A percentile compares a stretch with the other conserved stretches of the same genome.
These are phyloP conservation scores for Escovopsis sp. DNA, from an alignment of 2,329 filamentous ascomycete genomes.

Conservation along the genomic window DNA sequence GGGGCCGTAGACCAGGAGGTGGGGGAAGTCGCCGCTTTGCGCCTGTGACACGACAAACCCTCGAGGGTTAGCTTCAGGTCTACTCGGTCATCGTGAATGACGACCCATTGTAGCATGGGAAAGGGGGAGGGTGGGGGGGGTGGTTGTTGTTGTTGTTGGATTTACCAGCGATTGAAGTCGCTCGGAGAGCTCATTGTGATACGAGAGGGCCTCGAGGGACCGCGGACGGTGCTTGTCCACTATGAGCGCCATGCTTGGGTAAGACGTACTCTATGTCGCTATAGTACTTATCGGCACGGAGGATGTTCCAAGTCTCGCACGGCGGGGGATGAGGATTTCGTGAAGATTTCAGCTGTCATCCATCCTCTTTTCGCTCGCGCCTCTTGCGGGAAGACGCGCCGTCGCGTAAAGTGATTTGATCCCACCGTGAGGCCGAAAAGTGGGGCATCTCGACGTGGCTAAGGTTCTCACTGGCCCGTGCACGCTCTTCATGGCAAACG, in stretches of 20 bases:
- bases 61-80: not conserved
- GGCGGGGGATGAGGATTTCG: constrained; percentile 10
- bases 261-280: too few relatives aligned
- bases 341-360: not conserved
- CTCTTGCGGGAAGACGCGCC: too few relatives aligned
- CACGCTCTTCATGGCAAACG: too few relatives aligned
- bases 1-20: constrained; percentile 91
- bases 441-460: too few relatives aligned
- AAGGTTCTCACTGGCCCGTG: too few relatives aligned
- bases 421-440: too few relatives aligned
- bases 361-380: not conserved
- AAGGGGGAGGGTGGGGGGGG: too few relatives aligned
- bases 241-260: constrained; percentile 56
- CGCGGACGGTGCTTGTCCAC: constrained; percentile 60
- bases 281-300: too few relatives aligned
- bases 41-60: constrained; percentile 55
- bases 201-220: constrained; percentile 64
- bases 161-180: constrained; percentile 72
- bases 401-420: too few relatives aligned
- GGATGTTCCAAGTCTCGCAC: constrained; percentile 5
- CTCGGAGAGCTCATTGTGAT: constrained; percentile 77
- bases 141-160: too few relatives aligned
- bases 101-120: too few relatives aligned
- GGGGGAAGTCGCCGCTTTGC: constrained; percentile 92
- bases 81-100: too few relatives aligned